Evolutionary conservation across 2,329 filamentous ascomycete species (phyloP).

Genomic region (Furcasterigmium furcatum): DNA sequence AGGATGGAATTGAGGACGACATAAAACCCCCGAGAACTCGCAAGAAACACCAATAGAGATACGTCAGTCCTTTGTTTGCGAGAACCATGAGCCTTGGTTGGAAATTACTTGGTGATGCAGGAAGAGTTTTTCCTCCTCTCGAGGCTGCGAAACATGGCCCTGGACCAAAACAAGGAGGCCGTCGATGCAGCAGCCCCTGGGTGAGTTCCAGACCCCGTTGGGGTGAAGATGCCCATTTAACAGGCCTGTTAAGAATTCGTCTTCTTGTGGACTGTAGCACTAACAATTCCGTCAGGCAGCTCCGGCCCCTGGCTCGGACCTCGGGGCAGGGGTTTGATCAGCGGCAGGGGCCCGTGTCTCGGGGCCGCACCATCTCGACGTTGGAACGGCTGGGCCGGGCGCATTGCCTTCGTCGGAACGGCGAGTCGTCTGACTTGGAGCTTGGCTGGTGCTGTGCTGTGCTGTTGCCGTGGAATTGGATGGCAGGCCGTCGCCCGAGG

Average conservation of each 20-base stretch:
- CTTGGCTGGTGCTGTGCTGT: not conserved
- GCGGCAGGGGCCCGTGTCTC: conserved; percentile 14
- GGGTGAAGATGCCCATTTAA: too few species aligned
- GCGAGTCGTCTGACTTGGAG: not conserved
- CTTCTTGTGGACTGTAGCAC: not conserved
- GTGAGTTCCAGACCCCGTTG: not conserved
- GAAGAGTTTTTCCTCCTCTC: not conserved
- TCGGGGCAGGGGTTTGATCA: conserved; percentile 15
- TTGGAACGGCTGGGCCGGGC: not conserved
- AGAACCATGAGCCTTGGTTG: too few species aligned
- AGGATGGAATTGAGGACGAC: too few species aligned
- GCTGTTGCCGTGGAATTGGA: conserved; percentile 2
- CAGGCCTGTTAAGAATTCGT: not conserved
- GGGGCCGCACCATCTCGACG: conserved; percentile 8
- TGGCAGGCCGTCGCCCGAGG: conserved; percentile 3
- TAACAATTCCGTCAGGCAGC: not conserved
- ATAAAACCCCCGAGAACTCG: too few species aligned
- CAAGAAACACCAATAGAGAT: too few species aligned
- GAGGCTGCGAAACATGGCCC: too few species aligned
- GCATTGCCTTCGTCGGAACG: not conserved
- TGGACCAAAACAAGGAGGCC: not conserved
- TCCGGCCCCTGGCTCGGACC: not conserved
- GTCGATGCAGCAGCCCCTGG: not conserved
- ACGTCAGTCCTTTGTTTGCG: too few species aligned
- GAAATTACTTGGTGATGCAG: too few species aligned